These are phyloP conservation scores for Alternaria burnsii DNA, from an alignment of 2,329 filamentous ascomycete species.

Conservation along the genomic window DNA sequence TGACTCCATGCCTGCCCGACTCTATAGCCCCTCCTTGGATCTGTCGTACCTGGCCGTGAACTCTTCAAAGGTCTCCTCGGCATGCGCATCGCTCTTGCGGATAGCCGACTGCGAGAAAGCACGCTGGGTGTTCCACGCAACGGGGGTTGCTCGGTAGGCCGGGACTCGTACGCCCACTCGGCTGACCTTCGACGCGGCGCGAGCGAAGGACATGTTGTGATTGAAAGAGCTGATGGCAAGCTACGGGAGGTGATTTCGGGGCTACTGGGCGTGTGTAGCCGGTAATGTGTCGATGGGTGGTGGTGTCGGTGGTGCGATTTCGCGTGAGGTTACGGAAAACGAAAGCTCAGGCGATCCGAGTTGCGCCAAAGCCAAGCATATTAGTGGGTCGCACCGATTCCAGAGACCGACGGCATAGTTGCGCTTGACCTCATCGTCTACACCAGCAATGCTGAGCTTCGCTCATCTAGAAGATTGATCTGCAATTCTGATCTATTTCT, in stretches of 20 bases:
- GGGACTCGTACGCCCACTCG: conserved; percentile 45
- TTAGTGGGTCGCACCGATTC: conserved; percentile 28
- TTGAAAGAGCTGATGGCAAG: conserved; percentile 38
- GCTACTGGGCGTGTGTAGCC: conserved; percentile 33
- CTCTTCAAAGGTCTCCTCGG: conserved; percentile 98
- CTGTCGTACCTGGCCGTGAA: conserved; percentile 88
- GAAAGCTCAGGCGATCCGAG: conserved; percentile 35
- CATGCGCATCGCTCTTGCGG: conserved; percentile 65
- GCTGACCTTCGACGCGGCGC: conserved; percentile 48
- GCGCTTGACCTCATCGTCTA: not conserved
- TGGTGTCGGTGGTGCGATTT: conserved; percentile 35
- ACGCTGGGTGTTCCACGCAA: conserved; percentile 47
- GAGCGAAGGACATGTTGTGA: conserved; percentile 49
- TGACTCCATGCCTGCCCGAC: conserved; percentile 21
- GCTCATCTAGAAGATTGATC: not conserved
- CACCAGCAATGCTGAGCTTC: not conserved
- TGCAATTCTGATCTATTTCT: not conserved
- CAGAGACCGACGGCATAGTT: conserved; percentile 19
- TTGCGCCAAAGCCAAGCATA: conserved; percentile 32
- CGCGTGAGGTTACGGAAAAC: conserved; percentile 35
- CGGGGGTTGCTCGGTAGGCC: conserved; percentile 44
- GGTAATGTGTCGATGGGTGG: conserved; percentile 34
- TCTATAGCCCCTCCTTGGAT: conserved; percentile 29
- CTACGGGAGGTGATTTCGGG: conserved; percentile 26
- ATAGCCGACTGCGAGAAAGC: conserved; percentile 62